These are phyloP conservation scores for Borovskyia barvae DNA, from an alignment of 208 protist species.

Conservation along the genomic window DNA sequence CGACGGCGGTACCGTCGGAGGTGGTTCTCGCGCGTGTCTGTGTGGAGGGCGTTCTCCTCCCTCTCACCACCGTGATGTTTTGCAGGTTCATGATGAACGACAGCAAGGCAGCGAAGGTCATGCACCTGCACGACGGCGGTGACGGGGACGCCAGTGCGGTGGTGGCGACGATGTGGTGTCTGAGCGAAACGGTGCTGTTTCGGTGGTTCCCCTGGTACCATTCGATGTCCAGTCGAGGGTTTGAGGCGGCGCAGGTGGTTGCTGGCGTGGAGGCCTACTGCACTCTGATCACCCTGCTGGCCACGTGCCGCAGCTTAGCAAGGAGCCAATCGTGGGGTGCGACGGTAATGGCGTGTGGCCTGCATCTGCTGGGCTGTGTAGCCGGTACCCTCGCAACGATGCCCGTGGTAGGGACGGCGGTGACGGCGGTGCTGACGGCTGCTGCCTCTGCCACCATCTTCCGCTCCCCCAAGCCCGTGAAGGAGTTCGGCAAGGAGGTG, in stretches of 20 bases:
- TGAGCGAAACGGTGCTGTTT: constrained; percentile 51
- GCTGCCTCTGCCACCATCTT: not conserved
- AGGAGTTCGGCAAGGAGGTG: constrained; percentile 1
- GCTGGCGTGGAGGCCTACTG: constrained; percentile 52
- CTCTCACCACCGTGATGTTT: constrained; percentile 44
- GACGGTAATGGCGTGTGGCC: not conserved
- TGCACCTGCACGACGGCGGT: constrained; percentile 43
- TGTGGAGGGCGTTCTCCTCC: constrained; percentile 39
- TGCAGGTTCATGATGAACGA: constrained; percentile 59
- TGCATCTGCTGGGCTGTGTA: constrained; percentile 12
- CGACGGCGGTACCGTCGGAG: constrained; percentile 25
- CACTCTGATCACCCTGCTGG: constrained; percentile 36
- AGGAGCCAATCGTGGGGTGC: constrained; percentile 2
- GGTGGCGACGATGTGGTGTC: constrained; percentile 57
- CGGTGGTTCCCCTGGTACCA: constrained; percentile 78
- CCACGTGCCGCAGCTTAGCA: constrained; percentile 45
- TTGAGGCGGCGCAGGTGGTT: constrained; percentile 41
- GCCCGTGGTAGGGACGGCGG: constrained; percentile 1
- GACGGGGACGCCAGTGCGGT: constrained; percentile 30
- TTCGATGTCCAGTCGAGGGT: constrained; percentile 53
- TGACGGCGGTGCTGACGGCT: constrained; percentile 9
- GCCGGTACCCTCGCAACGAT: constrained; percentile 8
- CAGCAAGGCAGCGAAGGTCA: constrained; percentile 41
- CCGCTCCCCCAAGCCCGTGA: not conserved
- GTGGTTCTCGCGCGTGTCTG: constrained; percentile 13